These are phyloP conservation scores for Corynascus novoguineensis DNA, from an alignment of 495 filamentous ascomycete species.

Conservation along the genomic window DNA sequence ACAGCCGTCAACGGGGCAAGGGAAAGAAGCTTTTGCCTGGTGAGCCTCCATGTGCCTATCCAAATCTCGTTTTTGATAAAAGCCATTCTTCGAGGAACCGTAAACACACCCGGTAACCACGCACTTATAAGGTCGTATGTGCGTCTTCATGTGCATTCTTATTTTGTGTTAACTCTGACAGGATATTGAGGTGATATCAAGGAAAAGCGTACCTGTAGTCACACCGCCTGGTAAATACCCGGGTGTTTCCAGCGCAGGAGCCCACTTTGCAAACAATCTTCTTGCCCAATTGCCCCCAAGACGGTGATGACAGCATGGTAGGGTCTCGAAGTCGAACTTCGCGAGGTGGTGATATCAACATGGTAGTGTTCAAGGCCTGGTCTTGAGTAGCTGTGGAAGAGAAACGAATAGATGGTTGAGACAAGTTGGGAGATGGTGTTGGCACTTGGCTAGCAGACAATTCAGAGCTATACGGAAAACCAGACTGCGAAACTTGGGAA, in stretches of 20 bases:
- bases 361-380: background rate
- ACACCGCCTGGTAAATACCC: background rate
- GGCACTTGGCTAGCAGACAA: background rate
- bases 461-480: background rate
- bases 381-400: background rate
- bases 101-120: background rate
- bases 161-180: background rate
- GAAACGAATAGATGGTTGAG: background rate
- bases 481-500: constrained; percentile 6
- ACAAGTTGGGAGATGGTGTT: too few species aligned
- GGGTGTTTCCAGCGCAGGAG: background rate
- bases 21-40: background rate
- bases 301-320: too few species aligned
- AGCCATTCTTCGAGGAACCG: background rate
- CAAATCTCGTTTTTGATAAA: background rate
- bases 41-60: background rate
- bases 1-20: background rate
- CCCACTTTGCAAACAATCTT: background rate
- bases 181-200: background rate
- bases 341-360: too few species aligned
- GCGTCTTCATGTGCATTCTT: constrained; percentile 1
- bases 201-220: background rate
- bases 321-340: too few species aligned
- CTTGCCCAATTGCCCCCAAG: background rate
- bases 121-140: background rate